Base-by-base conservation (phyloP, 202 grass and related monocot species). In the Thinopyrum obtusiflorum region DNA sequence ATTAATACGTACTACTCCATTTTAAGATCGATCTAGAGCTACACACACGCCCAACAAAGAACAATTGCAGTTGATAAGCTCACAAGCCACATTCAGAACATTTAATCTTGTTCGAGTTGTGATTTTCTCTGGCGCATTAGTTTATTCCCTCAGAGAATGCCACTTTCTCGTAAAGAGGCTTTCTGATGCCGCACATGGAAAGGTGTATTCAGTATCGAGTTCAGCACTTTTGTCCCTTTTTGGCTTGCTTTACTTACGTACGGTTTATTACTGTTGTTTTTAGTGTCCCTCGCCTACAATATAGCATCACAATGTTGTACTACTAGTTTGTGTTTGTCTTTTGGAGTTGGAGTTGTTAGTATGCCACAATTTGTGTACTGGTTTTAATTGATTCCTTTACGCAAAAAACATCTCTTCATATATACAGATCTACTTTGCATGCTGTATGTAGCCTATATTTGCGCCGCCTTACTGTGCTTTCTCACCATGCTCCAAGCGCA, bases 151-250 rank as follows among this genome's bases (percentile, higher is more conserved):
- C 39, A 17, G 72, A 27, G 59, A 9, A 15, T n/a, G 15, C 27
- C 15, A 6, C 61, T 87, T 87, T 82, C 78, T 49, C 27, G 82
- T 5, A 39, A 68, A 85, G 80, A 55, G 77, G 77, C 61, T 73
- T 7, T 60, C 69, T 35, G 61, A 61, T 76, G 71, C 82, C 29
- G 77, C 80, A 4, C 63, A 51, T 27, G 0, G 8, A 83, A 87
- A 83, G 64, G 80, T 53, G 33, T 42, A 59, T 59, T 3, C 20
- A 59, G 53, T 65, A 35, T 60, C 28, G n/a, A 36, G 20, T 36
- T 33, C 11, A 77, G 18, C 62, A 1, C 86, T 84, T 79, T 73
- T 35, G 12, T 24, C 77, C 28, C 69, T 69, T 61, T 33, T 78
- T 55, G 73, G 14, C 15, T 35, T 85, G 65, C 79, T 81, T 82